Evolutionary conservation across 2,329 filamentous ascomycete genomes (phyloP).

Genomic region (Microsporum audouinii): DNA sequence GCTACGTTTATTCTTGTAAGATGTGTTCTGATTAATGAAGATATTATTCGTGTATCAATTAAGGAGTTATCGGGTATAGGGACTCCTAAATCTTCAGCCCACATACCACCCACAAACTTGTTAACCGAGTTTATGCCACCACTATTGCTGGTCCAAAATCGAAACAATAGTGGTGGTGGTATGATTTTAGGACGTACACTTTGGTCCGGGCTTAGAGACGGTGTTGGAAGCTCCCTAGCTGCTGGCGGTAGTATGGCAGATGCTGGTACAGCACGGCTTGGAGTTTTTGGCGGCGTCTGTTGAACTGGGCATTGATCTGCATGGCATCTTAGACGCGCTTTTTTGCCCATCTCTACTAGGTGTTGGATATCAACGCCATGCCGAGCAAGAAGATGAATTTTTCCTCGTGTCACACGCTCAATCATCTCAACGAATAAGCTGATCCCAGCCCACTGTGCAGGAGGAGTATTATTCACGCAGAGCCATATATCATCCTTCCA

Average conservation of each 20-base stretch:
- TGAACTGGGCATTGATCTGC: background rate
- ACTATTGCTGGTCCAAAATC: constrained; percentile 24
- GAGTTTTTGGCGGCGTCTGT: background rate
- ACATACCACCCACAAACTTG: constrained; percentile 21
- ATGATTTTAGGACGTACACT: background rate
- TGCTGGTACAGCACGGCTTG: background rate
- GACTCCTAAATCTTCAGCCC: constrained; percentile 6
- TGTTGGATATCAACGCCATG: background rate
- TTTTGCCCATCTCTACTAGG: background rate
- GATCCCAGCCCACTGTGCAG: background rate
- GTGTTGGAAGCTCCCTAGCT: background rate
- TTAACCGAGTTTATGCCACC: constrained; percentile 23
- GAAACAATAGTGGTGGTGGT: constrained; percentile 22
- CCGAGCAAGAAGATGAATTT: background rate
- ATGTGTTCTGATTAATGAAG: constrained; percentile 18
- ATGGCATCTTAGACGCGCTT: background rate
- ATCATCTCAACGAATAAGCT: constrained; percentile 1
- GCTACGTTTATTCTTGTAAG: constrained; percentile 14
- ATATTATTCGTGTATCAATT: constrained; percentile 14
- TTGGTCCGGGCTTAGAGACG: background rate
- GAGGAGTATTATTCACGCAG: constrained; percentile 15
- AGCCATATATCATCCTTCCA: constrained; percentile 17
- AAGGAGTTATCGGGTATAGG: constrained; percentile 13
- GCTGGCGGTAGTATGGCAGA: background rate
- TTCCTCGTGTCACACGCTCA: background rate